Evolutionary conservation across 75 land plant genomes (phyloP).

Genomic region (Pinus taeda): DNA sequence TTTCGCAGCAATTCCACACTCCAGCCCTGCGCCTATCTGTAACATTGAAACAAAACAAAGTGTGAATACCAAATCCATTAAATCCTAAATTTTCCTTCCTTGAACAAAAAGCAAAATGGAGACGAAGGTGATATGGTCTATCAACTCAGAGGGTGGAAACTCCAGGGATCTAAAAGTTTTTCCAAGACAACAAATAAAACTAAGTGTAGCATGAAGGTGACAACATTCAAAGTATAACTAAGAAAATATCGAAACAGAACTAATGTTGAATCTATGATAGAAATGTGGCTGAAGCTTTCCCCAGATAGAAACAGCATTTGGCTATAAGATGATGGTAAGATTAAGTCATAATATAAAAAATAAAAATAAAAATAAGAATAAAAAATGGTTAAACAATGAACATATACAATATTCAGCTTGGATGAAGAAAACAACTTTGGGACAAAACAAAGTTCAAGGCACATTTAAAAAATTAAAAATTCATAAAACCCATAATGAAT

Average conservation of each 20-base stretch:
- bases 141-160: not conserved
- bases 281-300: not conserved
- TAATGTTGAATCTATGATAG: not conserved
- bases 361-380: too few species aligned
- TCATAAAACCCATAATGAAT: too few species aligned
- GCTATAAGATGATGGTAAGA: too few species aligned
- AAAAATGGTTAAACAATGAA: too few species aligned
- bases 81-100: not conserved
- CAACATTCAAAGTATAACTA: too few species aligned
- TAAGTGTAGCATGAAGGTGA: not conserved
- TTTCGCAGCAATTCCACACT: conserved; percentile 86
- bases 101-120: not conserved
- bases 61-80: conserved; percentile 1
- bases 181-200: not conserved
- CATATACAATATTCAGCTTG: too few species aligned
- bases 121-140: not conserved
- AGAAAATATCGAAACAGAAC: too few species aligned
- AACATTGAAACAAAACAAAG: not conserved
- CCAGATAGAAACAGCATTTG: too few species aligned
- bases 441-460: too few species aligned
- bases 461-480: too few species aligned
- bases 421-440: too few species aligned
- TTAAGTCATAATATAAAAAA: too few species aligned
- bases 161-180: conserved; percentile 1
- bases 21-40: conserved; percentile 88